phyloP scores from a whole-genome alignment of 192 early-diverging fungal genomes.

The Spizellomyces punctatus region DNA sequence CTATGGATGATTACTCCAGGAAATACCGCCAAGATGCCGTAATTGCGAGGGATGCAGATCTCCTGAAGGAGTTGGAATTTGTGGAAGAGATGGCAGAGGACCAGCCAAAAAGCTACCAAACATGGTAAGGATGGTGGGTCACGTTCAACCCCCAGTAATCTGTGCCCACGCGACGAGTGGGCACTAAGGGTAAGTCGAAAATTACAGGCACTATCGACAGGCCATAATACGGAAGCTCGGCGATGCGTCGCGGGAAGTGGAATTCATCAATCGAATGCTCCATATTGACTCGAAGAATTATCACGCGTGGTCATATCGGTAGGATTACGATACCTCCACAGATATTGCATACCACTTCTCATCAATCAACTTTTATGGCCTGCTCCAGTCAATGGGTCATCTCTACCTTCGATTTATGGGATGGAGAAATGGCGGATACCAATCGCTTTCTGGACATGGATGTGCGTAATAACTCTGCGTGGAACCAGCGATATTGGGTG shows the following conservation, averaged over 20 bases:
- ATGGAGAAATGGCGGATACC: constrained; percentile 73
- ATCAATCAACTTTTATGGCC: neutral
- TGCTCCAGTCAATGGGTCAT: constrained; percentile 74
- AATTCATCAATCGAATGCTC: constrained; percentile 71
- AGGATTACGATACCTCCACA: neutral
- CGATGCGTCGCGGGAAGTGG: constrained; percentile 64
- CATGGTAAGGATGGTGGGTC: constrained; percentile 65
- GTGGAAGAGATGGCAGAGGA: constrained; percentile 69
- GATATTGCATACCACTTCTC: neutral
- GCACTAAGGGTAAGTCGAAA: too few species aligned
- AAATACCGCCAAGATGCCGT: constrained; percentile 85
- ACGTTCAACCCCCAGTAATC: too few species aligned
- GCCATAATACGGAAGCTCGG: constrained; percentile 63
- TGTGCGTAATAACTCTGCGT: constrained; percentile 96
- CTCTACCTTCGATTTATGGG: constrained; percentile 73
- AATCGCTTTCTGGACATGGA: constrained; percentile 77
- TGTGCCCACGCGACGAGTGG: too few species aligned
- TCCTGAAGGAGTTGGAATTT: constrained; percentile 77
- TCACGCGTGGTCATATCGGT: constrained; percentile 96
- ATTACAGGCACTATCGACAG: constrained; percentile 78
- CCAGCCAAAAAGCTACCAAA: constrained; percentile 93
- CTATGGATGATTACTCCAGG: constrained; percentile 35
- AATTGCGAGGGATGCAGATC: constrained; percentile 63
- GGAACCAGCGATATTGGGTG: constrained; percentile 97
- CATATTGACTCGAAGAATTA: constrained; percentile 94